Conservation (phyloP, 345 rosid genomes). For the Punica granatum region DNA sequence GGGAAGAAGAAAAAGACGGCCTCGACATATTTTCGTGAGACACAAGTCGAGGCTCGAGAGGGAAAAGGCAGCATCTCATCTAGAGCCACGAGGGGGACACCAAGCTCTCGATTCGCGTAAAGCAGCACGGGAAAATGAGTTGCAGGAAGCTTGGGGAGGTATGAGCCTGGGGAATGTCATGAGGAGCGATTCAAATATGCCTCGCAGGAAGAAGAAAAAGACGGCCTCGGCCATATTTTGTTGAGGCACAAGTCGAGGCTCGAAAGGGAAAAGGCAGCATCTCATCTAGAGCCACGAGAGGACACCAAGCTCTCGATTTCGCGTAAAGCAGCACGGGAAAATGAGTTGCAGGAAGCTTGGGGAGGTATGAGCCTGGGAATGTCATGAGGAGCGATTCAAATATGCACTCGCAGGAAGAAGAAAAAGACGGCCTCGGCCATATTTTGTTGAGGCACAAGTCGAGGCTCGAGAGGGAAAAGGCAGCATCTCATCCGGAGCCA, state of each 20-base stretch:
- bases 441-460: conserved; percentile 49
- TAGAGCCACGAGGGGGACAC: conserved; percentile 21
- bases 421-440: conserved; percentile 38
- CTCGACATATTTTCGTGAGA: conserved; percentile 44
- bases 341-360: conserved; percentile 84
- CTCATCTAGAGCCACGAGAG: conserved; percentile 22
- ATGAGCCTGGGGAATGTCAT: conserved; percentile 71
- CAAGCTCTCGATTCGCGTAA: conserved; percentile 35
- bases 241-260: conserved; percentile 51
- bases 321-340: conserved; percentile 65
- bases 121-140: conserved; percentile 69
- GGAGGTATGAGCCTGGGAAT: conserved; percentile 86
- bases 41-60: conserved; percentile 54
- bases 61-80: conserved; percentile 39
- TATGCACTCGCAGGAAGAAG: conserved; percentile 18
- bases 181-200: conserved; percentile 18
- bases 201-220: conserved; percentile 25
- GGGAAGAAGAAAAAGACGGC: conserved; percentile 27
- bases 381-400: conserved; percentile 22
- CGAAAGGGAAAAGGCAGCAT: conserved; percentile 52
- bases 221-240: conserved; percentile 40
- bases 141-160: conserved; percentile 91
- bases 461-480: conserved; percentile 59
- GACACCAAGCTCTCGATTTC: conserved; percentile 19
- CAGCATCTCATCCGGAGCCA: conserved; percentile 20